Evolutionary conservation across 1,139 yeast species (phyloP).

Genomic region (Debaryomyces psychrophilus): DNA sequence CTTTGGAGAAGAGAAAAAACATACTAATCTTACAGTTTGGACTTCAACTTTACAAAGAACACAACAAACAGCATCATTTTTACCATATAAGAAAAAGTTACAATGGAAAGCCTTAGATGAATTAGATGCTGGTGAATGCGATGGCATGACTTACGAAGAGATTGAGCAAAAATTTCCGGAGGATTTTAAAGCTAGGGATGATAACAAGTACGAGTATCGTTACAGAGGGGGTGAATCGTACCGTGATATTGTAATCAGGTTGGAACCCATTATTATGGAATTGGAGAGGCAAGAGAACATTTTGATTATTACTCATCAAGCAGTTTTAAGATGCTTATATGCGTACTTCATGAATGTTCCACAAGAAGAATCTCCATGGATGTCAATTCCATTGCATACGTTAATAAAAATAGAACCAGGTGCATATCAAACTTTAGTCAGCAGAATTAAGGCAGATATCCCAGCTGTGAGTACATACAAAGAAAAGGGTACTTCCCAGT

Average conservation of each 20-base stretch:
- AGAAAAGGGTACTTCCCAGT: conserved; percentile 85
- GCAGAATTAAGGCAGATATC: conserved; percentile 89
- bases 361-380: conserved; percentile 97
- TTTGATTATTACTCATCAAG: conserved; percentile 95
- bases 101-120: conserved; percentile 98
- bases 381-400: conserved; percentile 97
- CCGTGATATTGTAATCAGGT: conserved; percentile 88
- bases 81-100: conserved; percentile 76
- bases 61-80: conserved; percentile 84
- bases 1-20: conserved; percentile 65
- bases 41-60: conserved; percentile 92
- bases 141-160: conserved; percentile 50
- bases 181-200: conserved; percentile 94
- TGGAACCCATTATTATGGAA: conserved; percentile 98
- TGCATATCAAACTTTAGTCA: conserved; percentile 87
- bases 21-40: conserved; percentile 85
- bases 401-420: conserved; percentile 90
- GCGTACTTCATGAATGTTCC: conserved; percentile 99
- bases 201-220: conserved; percentile 91
- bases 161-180: conserved; percentile 79
- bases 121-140: conserved; percentile 97
- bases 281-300: conserved; percentile 96
- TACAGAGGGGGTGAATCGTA: conserved; percentile 98
- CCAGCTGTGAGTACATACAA: conserved; percentile 98
- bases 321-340: conserved; percentile 92